phyloP scores from a whole-genome alignment of 1,284 basidiomycete genomes.

The Exobasidium rhododendri region DNA sequence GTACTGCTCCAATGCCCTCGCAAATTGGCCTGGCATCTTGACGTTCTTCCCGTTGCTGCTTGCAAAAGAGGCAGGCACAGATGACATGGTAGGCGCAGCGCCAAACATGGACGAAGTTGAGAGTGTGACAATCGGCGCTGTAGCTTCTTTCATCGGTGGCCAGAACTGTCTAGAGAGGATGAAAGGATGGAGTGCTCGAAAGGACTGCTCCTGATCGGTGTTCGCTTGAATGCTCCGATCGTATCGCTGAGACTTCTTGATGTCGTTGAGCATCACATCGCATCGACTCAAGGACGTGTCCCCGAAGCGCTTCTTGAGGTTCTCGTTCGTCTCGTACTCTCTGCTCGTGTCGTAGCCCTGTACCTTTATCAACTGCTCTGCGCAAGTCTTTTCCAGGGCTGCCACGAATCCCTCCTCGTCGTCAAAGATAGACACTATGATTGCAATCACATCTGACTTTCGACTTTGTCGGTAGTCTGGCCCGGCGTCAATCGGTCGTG shows the following conservation, averaged over 20 bases:
- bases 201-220: slow-evolving; percentile 9
- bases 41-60: slow-evolving; percentile 3
- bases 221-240: slow-evolving; percentile 19
- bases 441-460: slow-evolving; percentile 45
- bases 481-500: slow-evolving; percentile 22
- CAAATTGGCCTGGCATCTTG: slow-evolving; percentile 6
- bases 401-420: slow-evolving; percentile 46
- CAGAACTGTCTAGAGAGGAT: slow-evolving; percentile 51
- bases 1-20: slow-evolving; percentile 10
- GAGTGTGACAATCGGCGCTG: not conserved
- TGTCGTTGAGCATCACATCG: slow-evolving; percentile 53
- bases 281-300: slow-evolving; percentile 43
- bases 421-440: slow-evolving; percentile 52
- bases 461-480: slow-evolving; percentile 42
- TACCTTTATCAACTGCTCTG: slow-evolving; percentile 44
- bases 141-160: slow-evolving; percentile 30
- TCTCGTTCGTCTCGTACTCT: slow-evolving; percentile 49
- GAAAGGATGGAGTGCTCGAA: slow-evolving; percentile 37
- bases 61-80: not conserved
- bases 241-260: slow-evolving; percentile 33
- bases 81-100: not conserved
- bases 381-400: slow-evolving; percentile 48
- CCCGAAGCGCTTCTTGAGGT: slow-evolving; percentile 51
- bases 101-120: slow-evolving; percentile 3
- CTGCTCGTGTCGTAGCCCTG: slow-evolving; percentile 38